Evolutionary conservation across 2,329 filamentous ascomycete genomes (phyloP), one percentile per base, ranked within the genome.

Genomic region (Leptographium galeiforme): DNA sequence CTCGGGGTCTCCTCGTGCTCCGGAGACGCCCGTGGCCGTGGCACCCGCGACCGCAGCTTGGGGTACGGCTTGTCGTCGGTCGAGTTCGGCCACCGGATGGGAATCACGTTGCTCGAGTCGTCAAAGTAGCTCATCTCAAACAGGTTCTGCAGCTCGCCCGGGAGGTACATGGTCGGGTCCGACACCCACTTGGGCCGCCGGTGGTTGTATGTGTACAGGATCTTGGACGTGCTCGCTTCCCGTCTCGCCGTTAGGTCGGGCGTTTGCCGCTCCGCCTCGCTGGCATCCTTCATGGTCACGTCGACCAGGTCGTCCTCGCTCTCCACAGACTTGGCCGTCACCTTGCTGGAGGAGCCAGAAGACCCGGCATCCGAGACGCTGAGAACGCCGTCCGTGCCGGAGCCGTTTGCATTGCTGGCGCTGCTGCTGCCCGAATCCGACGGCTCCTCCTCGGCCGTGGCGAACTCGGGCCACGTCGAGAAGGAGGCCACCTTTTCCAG

Each of bases 291-390:
- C 84, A 96, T 90, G 0, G 86, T 87, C 16, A 98, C 83, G 63
- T 96, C 87, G 7, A 97, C 87, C 62, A 96, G 81, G 57, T 88
- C 88, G 57, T 96, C 90, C 65, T 96, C 91, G 11, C 89, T 87
- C 64, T 90, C 84, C 2, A 95, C 78, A 4, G 90, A 95, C 33
- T 81, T 78, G 46, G 88, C 84, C 55, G 84, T 79, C 48, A 95
- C 76, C 63, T 85, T 85, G 25, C 78, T 74, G 12, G 49, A 83
- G 54, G 83, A 80, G 12, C 85, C 72, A 19, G 88, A 77, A 46
- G 84, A 76, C 61, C 91, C 88, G 2, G 81, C 79, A 53, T 87
- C 85, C 10, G 72, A 70, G 46, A 47, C 8, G 47, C 51, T 30
- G 39, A 50, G 41, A 2, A 44, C 40, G 49, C 40, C 49, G 16